Evolutionary conservation across 805 yeast species (phyloP), one percentile per base, ranked within the genome.

Genomic region (Saccharomycopsis javanensis): DNA sequence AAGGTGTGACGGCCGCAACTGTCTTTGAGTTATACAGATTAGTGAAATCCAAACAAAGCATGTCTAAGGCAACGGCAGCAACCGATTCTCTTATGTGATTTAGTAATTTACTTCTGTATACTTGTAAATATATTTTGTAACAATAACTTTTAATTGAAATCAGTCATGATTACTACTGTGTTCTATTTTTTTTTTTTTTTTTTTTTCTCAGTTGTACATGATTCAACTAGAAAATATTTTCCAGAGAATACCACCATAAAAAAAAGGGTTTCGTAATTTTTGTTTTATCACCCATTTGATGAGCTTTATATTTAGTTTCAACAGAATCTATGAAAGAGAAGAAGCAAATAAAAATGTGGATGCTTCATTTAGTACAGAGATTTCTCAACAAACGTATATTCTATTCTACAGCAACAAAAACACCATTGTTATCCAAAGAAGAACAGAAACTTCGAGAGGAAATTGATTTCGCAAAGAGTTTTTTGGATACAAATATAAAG

Each of bases 1-100:
- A 94, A 65, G 98, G 99, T 0, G 83, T 94, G 1, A 92, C 98
- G 0, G 96, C 98, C 0, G 92, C 97, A 0, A 94, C 97, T 0
- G 74, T 88, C 16, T 86, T 89, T 61, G 95, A 88, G 66, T 74
- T 91, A 51, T 87, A 83, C 66, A 75, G 83, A 60, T 67, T 85
- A 56, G 75, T 37, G 4, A 34, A 42, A 35, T 52, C 42, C 27
- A 52, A 35, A 18, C 54, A 52, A n/a, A 10, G n/a, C 25, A 34
- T 23, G 15, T 15, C 30, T 11, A 52, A 52, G 15, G 16, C 30
- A 23, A 27, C n/a, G n/a, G n/a, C n/a, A n/a, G n/a, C n/a, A n/a
- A n/a, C n/a, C n/a, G n/a, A n/a, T n/a, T n/a, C n/a, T 31, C 13
- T 5, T 8, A 31, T 31, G 11, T 8, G n/a, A n/a, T n/a, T n/a